These are phyloP conservation scores for Penicillium sp. DNA, from an alignment of 2,329 filamentous ascomycete species.

Conservation along the genomic window DNA sequence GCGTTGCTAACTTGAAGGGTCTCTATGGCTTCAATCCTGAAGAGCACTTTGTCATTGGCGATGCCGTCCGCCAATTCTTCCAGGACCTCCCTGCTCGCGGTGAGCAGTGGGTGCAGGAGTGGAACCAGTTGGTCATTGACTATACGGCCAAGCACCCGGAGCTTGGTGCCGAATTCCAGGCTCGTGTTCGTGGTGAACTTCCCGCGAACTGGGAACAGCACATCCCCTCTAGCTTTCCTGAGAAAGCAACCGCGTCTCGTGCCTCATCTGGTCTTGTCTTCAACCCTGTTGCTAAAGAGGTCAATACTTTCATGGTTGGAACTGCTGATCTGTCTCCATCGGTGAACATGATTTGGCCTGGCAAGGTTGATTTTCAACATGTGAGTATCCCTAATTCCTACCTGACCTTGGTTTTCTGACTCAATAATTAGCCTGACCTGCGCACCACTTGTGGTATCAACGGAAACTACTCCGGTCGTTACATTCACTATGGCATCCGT, in stretches of 20 bases:
- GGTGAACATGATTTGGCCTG: constrained; percentile 57
- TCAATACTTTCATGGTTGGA: constrained; percentile 54
- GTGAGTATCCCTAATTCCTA: constrained; percentile 29
- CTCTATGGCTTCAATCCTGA: constrained; percentile 52
- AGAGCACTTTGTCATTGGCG: constrained; percentile 46
- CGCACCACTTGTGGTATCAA: constrained; percentile 38
- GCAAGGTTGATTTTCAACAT: constrained; percentile 53
- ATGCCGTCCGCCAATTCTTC: constrained; percentile 56
- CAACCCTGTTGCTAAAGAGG: constrained; percentile 52
- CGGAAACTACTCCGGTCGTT: constrained; percentile 52
- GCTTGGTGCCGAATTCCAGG: constrained; percentile 50
- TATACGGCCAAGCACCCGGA: constrained; percentile 50
- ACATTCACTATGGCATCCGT: constrained; percentile 60
- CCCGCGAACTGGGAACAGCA: constrained; percentile 51
- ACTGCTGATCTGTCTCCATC: constrained; percentile 56
- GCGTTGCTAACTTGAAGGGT: constrained; percentile 57
- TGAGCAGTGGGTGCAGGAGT: constrained; percentile 48
- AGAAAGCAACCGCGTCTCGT: constrained; percentile 52
- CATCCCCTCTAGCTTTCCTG: constrained; percentile 52
- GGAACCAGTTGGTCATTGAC: constrained; percentile 47
- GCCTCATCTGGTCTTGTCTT: constrained; percentile 49
- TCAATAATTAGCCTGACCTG: constrained; percentile 25
- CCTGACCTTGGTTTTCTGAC: constrained; percentile 7
- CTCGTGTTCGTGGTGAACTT: constrained; percentile 51
- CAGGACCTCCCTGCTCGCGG: constrained; percentile 49